Evolutionary conservation across 2,329 filamentous ascomycete species (phyloP).

Genomic region (Cercospora beticola): DNA sequence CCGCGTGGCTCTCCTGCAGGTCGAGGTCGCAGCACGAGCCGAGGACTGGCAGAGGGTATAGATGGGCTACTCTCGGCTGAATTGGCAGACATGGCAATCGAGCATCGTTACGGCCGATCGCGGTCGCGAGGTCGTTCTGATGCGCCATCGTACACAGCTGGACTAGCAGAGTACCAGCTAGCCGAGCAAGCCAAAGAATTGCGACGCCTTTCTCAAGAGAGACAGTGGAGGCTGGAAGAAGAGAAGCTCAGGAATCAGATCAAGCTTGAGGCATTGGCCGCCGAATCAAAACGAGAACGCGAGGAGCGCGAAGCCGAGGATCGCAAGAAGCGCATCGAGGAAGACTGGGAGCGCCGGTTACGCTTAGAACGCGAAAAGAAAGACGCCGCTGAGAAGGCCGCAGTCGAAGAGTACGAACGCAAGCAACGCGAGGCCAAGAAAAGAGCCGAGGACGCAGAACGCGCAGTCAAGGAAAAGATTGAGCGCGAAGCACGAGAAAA

Average conservation of each 20-base stretch:
- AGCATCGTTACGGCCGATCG: slow-evolving; percentile 36
- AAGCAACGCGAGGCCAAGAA: slow-evolving; percentile 39
- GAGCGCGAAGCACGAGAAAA: slow-evolving; percentile 41
- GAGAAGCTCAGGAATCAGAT: slow-evolving; percentile 35
- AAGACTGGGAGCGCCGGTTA: slow-evolving; percentile 44
- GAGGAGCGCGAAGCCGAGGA: slow-evolving; percentile 40
- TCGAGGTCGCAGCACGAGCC: slow-evolving; percentile 24
- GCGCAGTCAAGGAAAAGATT: slow-evolving; percentile 41
- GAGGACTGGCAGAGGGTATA: slow-evolving; percentile 24
- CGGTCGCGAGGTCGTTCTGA: slow-evolving; percentile 37
- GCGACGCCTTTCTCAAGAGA: slow-evolving; percentile 37
- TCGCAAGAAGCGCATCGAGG: slow-evolving; percentile 39
- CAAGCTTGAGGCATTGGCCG: slow-evolving; percentile 35
- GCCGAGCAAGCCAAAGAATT: slow-evolving; percentile 40
- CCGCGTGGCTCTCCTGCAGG: slow-evolving; percentile 24
- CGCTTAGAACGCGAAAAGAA: slow-evolving; percentile 40
- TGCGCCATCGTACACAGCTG: slow-evolving; percentile 22
- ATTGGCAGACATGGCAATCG: slow-evolving; percentile 34
- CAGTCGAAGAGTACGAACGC: slow-evolving; percentile 41
- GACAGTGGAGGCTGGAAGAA: slow-evolving; percentile 40
- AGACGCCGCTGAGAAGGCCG: slow-evolving; percentile 35
- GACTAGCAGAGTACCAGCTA: slow-evolving; percentile 33
- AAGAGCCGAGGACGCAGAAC: slow-evolving; percentile 43
- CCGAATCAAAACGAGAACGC: slow-evolving; percentile 39
- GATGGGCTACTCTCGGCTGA: slow-evolving; percentile 35